phyloP scores from a whole-genome alignment of 768 basidiomycete genomes.

The Suillus subaureus region DNA sequence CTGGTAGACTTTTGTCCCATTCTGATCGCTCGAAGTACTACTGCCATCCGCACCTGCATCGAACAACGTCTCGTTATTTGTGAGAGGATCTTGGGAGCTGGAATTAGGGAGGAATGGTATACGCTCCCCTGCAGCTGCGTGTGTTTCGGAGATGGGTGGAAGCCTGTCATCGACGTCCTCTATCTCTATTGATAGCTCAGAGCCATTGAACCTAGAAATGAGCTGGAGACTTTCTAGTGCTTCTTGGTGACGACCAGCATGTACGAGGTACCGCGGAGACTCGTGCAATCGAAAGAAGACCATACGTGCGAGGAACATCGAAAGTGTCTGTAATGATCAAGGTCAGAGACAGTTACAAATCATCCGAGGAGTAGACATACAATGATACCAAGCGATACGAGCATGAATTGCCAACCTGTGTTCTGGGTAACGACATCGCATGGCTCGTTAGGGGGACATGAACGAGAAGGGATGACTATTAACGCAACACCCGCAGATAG shows the following conservation, averaged over 20 bases:
- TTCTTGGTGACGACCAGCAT: conserved; percentile 82
- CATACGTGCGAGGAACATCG: conserved; percentile 87
- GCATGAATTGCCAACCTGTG: conserved; percentile 87
- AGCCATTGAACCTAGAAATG: conserved; percentile 88
- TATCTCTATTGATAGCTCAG: conserved; percentile 62
- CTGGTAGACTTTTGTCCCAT: conserved; percentile 28
- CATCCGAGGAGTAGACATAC: conserved; percentile 53
- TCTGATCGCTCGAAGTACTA: conserved; percentile 17
- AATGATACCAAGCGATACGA: conserved; percentile 75
- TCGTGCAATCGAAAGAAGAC: conserved; percentile 92
- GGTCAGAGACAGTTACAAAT: neutral
- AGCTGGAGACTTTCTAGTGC: conserved; percentile 81
- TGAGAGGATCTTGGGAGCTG: conserved; percentile 15
- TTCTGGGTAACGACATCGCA: conserved; percentile 77
- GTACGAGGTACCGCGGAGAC: conserved; percentile 91
- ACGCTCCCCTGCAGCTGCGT: conserved; percentile 26
- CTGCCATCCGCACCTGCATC: conserved; percentile 31
- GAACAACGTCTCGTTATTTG: conserved; percentile 11
- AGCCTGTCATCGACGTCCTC: conserved; percentile 65
- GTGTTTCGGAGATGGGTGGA: conserved; percentile 21
- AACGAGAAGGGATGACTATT: conserved; percentile 73
- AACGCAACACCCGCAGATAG: conserved; percentile 81
- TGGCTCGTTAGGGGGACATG: conserved; percentile 51
- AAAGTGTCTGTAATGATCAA: conserved; percentile 61
- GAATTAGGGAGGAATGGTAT: conserved; percentile 28